Conservation (phyloP, 148 eudicot species). For the Amaranthus palmeri region DNA sequence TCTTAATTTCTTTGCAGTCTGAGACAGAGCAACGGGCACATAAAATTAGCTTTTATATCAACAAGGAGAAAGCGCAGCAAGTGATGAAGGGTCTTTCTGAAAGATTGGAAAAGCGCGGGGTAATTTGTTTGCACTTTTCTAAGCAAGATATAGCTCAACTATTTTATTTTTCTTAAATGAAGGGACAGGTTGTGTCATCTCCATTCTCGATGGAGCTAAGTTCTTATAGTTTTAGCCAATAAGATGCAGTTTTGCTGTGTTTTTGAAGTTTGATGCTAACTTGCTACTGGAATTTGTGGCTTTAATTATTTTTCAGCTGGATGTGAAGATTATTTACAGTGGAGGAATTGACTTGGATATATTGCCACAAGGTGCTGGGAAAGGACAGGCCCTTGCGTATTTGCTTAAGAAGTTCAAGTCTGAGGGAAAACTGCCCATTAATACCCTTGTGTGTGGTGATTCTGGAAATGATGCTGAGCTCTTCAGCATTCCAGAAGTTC, state of each 20-base stretch:
- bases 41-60: slow-evolving; percentile 60
- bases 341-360: slow-evolving; percentile 71
- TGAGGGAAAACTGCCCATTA: slow-evolving; percentile 43
- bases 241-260: slow-evolving; percentile 1
- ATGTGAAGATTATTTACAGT: slow-evolving; percentile 66
- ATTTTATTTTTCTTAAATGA: neutral
- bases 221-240: neutral
- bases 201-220: too few species aligned
- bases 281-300: neutral
- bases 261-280: neutral
- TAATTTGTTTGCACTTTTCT: slow-evolving; percentile 17
- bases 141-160: neutral
- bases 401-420: slow-evolving; percentile 53
- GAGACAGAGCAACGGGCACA: slow-evolving; percentile 66
- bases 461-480: slow-evolving; percentile 79
- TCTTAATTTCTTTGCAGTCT: slow-evolving; percentile 35
- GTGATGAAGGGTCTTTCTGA: slow-evolving; percentile 54
- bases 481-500: slow-evolving; percentile 63
- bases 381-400: slow-evolving; percentile 79
- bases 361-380: slow-evolving; percentile 77
- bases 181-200: too few species aligned
- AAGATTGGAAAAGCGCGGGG: slow-evolving; percentile 55
- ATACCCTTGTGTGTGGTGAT: slow-evolving; percentile 72
- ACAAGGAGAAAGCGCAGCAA: slow-evolving; percentile 61
- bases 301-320: slow-evolving; percentile 37